Base-by-base conservation (phyloP, 2,329 filamentous ascomycete genomes). In the Aspergillus fumigatus region DNA sequence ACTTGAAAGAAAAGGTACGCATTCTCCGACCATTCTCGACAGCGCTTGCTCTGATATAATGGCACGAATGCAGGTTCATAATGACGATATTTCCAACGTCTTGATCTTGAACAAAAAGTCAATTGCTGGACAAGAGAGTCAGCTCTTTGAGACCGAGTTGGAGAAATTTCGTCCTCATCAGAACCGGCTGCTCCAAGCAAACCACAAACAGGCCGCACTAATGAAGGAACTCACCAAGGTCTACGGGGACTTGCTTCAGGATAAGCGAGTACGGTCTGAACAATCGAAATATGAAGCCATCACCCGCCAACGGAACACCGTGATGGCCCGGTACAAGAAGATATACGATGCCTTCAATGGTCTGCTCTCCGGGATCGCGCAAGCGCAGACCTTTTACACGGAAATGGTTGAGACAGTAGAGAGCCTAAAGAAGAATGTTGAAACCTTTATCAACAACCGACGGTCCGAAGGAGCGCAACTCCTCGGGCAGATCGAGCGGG, bases 81-180 rank as follows among this genome's bases (percentile, higher is more conserved):
- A 89, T 63, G 95, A 99, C 69, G 95, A 99, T 68, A 99, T 99
- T 61, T 97, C 92, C 4, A 94, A 96, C 69, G 92, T 97, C 11
- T 81, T 99, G 58, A 99, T 99, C 55, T 79, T 99, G 57, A 99
- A 99, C 80, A 97, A 97, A 73, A 99, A 97, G 75, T 88, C 91
- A 1, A 93, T 97, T 67, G 84, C 91, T 21, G 96, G 91, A 68
- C 93, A 94, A 67, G 94, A 99, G 73, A 87, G 82, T 11, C 91
- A 96, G 67, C 82, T 99, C 2, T 99, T 99, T 77, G 89, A 97
- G 71, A 87, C 91, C 17, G 94, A 99, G 73, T 81, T 99, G n/a
- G 93, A 97, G 75, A 99, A 99, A 73, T 99, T 97, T 76, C 82
- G 92, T 45, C 89, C 92, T 27, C 90, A 97, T 67, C 94, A 97